Evolutionary conservation across 2,329 filamentous ascomycete genomes (phyloP).

Genomic region (Scedosporium dehoogii): DNA sequence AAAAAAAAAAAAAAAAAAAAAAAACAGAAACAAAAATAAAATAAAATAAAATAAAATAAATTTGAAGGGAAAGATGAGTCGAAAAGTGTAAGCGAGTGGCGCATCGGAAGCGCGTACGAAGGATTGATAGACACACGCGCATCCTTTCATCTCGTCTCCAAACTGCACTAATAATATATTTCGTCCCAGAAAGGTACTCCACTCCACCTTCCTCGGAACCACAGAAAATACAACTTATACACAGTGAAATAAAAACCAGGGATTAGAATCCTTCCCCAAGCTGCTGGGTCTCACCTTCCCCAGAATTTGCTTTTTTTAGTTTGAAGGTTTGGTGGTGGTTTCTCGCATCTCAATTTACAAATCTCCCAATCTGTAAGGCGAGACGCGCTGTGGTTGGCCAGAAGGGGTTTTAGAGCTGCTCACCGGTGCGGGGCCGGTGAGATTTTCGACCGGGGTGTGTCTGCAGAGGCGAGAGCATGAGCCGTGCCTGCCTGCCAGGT

Average conservation of each 20-base stretch:
- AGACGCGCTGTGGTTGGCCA: not conserved
- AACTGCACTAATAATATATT: not conserved
- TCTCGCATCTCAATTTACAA: not conserved
- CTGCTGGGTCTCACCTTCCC: not conserved
- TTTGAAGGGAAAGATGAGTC: not conserved
- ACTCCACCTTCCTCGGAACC: not conserved
- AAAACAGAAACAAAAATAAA: no score
- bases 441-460: not conserved
- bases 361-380: not conserved
- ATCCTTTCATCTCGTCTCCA: not conserved
- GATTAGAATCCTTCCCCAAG: not conserved
- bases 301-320: not conserved
- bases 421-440: conserved; percentile 7
- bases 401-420: not conserved
- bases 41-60: no score
- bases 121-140: not conserved
- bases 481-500: not conserved
- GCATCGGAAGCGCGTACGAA: not conserved
- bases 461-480: not conserved
- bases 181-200: not conserved
- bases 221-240: no score
- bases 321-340: not conserved
- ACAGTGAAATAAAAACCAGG: not conserved
- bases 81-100: not conserved
- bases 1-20: not conserved